Percentiles rank a stretch among this genome's conserved stretches.
Conservation (phyloP, 2,329 filamentous ascomycete genomes). For the Pezicula radicicola region DNA sequence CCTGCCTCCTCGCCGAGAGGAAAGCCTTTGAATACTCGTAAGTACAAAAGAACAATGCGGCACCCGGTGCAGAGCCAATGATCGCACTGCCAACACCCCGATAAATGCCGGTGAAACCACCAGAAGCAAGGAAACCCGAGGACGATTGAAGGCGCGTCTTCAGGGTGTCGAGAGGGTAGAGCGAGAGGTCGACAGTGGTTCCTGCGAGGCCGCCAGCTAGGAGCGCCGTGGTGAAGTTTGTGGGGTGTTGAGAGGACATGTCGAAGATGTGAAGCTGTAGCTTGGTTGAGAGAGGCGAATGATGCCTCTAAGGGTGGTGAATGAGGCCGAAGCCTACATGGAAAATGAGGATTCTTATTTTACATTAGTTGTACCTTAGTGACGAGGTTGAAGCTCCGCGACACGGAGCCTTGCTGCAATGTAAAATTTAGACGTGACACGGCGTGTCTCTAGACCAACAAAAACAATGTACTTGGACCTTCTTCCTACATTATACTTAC, state of each 20-base stretch:
- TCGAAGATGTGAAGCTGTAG: background rate
- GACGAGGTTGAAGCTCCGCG: background rate
- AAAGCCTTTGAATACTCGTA: conserved; percentile 74
- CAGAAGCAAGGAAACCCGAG: conserved; percentile 72
- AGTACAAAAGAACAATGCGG: conserved; percentile 95
- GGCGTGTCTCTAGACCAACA: background rate
- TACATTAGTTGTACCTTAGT: conserved; percentile 7
- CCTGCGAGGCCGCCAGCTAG: conserved; percentile 87
- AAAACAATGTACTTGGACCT: conserved; percentile 26
- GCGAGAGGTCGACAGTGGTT: conserved; percentile 92
- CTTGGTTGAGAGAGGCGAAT: background rate
- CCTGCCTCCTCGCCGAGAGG: conserved; percentile 32
- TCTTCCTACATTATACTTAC: background rate
- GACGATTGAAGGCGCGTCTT: conserved; percentile 94
- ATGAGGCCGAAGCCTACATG: conserved; percentile 20
- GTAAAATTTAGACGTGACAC: conserved; percentile 3
- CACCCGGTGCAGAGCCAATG: conserved; percentile 87
- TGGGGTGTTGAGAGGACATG: conserved; percentile 24
- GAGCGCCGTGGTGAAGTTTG: conserved; percentile 58
- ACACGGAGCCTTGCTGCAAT: background rate
- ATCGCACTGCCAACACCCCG: conserved; percentile 86
- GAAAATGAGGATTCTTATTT: conserved; percentile 2
- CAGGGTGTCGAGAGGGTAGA: conserved; percentile 97
- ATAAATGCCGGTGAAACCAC: conserved; percentile 91
- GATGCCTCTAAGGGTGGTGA: background rate